Base-by-base conservation (phyloP, 2,329 filamentous ascomycete genomes). In the Colletotrichum cordylinicola region DNA sequence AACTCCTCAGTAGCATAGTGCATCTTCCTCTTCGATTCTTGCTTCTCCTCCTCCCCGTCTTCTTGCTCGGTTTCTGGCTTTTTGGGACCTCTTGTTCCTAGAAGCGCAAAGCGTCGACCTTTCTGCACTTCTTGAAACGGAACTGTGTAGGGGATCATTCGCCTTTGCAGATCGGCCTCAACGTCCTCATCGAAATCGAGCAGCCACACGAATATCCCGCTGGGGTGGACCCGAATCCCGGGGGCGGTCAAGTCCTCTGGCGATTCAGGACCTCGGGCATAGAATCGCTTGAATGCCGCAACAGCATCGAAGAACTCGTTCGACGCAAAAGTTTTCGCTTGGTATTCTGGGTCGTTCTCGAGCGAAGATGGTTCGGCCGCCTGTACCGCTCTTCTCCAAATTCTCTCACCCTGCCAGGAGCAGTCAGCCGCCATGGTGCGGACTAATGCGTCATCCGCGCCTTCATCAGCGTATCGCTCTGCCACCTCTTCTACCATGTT, bases 61-160 rank as follows among this genome's bases (percentile, higher is more conserved):
- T 8, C 16, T 6, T 37, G 8, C 4, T 71, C 33, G 29, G 12
- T 10, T 10, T 21, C 43, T 2, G 31, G 27, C 18, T 58, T 35
- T 48, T 43, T 10, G 18, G 18, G 58, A 9, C 18, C 60, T 21
- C 72, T 71, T 12, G 72, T 72, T 6, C 67, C 72, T 1, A 75
- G 16, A 10, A 31, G 31, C 3, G 61, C 61, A 43, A 71, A 75
- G 6, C 72, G 62, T 4, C 72, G 72, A 4, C 72, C 72, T 15
- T 62, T 29, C 21, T 75, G 72, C 3, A 69, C 61, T 29, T 75
- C 72, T 55, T 75, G 72, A 24, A 75, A 71, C 4, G 72, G 52
- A 15, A 39, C 61, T 2, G 67, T 71, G 29, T 55, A 71, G 3
- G 72, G 61, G 1, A 75, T 33, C 67, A 67, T 75, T 9, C 24